Evolutionary conservation across 2,329 filamentous ascomycete genomes (phyloP).

Genomic region (Grosmannia serpens): DNA sequence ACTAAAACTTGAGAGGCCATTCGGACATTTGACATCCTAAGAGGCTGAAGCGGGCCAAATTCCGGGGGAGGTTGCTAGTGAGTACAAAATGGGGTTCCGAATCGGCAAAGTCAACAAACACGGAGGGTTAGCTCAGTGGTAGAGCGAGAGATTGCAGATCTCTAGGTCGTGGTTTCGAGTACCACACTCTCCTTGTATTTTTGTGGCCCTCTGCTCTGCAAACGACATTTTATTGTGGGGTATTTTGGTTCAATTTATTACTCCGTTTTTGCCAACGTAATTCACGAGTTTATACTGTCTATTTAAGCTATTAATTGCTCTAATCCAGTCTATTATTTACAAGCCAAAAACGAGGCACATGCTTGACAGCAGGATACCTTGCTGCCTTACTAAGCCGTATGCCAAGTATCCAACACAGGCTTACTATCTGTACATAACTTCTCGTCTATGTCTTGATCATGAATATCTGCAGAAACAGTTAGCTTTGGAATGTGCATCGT

Average conservation of each 20-base stretch:
- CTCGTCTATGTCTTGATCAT: constrained; percentile 12
- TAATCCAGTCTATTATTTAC: too few species aligned
- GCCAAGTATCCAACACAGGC: neutral
- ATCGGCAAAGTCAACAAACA: neutral
- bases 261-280: too few species aligned
- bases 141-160: constrained; percentile 10
- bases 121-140: constrained; percentile 8
- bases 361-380: too few species aligned
- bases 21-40: neutral
- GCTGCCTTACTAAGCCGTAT: too few species aligned
- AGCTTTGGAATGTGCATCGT: neutral
- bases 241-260: too few species aligned
- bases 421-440: neutral
- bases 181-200: constrained; percentile 3
- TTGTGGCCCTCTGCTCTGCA: neutral
- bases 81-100: neutral
- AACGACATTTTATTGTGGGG: too few species aligned
- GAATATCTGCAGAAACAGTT: constrained; percentile 9
- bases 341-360: too few species aligned
- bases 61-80: neutral
- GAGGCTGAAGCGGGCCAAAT: neutral
- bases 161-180: constrained; percentile 9
- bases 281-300: too few species aligned
- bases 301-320: too few species aligned
- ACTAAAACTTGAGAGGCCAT: neutral